Percentiles rank a stretch among this genome's conserved stretches.
Evolutionary conservation across 1,284 basidiomycete species (phyloP).

Genomic region (Sporisorium sorghi): DNA sequence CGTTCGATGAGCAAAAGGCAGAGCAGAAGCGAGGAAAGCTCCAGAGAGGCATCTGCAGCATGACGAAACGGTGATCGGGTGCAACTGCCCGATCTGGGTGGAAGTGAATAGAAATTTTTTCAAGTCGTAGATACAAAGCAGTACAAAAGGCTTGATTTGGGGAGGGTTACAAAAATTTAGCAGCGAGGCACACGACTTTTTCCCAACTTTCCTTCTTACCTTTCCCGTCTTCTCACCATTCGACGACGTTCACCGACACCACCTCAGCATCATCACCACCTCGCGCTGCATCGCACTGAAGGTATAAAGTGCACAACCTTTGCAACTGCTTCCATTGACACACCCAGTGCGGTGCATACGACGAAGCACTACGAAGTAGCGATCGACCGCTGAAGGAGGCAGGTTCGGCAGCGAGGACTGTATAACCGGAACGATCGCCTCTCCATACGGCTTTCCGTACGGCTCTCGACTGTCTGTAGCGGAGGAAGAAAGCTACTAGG

Average conservation of each 20-base stretch:
- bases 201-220: not conserved
- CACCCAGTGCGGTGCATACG: not conserved
- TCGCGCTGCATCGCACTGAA: not conserved
- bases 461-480: too few relatives aligned
- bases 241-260: not conserved
- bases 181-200: conserved; percentile 17
- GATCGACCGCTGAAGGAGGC: too few relatives aligned
- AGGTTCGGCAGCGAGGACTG: too few relatives aligned
- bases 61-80: conserved; percentile 16
- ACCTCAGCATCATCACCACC: not conserved
- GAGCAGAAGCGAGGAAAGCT: not conserved
- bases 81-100: conserved; percentile 10
- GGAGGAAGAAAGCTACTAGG: too few relatives aligned
- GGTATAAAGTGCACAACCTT: too few relatives aligned
- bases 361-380: too few relatives aligned
- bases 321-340: not conserved
- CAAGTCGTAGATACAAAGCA: not conserved
- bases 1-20: not conserved
- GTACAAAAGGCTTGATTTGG: not conserved
- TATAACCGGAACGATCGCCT: too few relatives aligned
- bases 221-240: not conserved
- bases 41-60: conserved; percentile 14
- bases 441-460: too few relatives aligned
- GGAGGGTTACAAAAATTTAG: not conserved
- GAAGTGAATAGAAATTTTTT: conserved; percentile 18